Evolutionary conservation across 108 stramenopile species (phyloP).

Genomic region (Tribonema minus): DNA sequence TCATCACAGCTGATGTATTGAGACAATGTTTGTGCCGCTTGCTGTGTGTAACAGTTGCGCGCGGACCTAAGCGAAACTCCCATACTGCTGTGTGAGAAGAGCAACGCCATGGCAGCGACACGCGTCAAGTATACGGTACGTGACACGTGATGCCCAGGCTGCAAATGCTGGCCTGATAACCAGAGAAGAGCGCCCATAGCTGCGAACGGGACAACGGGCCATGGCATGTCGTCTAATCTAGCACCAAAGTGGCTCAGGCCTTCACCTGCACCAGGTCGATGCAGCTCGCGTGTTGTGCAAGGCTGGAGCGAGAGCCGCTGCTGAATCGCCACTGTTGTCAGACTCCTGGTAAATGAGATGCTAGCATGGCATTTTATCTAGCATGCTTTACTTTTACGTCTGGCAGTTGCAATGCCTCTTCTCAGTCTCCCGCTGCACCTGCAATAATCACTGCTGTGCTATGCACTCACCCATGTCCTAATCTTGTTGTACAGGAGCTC

Average conservation of each 20-base stretch:
- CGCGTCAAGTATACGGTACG: not conserved
- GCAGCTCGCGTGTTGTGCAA: no score
- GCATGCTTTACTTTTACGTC: not conserved
- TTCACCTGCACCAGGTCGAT: no score
- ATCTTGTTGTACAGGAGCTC: constrained; percentile 5
- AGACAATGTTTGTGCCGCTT: no score
- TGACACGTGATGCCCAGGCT: no score
- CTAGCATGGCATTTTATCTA: not conserved
- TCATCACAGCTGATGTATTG: no score
- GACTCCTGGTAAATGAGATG: not conserved
- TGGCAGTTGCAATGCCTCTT: not conserved
- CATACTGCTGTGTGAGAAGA: constrained; percentile 5
- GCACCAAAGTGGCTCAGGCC: no score
- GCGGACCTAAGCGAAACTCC: constrained; percentile 9
- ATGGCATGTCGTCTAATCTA: no score
- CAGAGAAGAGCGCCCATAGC: no score
- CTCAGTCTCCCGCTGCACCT: not conserved
- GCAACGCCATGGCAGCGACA: not conserved
- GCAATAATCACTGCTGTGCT: not conserved
- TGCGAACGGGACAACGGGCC: no score
- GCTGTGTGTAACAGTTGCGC: not conserved
- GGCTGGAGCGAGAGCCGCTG: no score
- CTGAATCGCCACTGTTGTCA: no score
- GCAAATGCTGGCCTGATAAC: not conserved
- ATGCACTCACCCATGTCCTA: not conserved